phyloP scores from a whole-genome alignment of 306 rosid genomes.

The Begonia fuchsioides region DNA sequence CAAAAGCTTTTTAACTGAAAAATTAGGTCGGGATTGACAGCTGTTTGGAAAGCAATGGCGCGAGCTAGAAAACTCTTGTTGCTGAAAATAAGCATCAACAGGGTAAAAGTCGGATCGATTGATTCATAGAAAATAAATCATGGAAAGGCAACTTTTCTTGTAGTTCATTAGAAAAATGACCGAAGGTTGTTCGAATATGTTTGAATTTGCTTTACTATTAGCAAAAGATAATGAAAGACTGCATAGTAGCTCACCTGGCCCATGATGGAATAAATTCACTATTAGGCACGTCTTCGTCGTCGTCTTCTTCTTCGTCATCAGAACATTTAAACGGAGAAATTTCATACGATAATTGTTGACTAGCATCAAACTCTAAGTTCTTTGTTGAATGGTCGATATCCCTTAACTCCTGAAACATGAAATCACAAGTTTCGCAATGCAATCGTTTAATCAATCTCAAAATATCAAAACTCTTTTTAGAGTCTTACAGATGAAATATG shows the following conservation, averaged over 20 bases:
- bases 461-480: too few species aligned
- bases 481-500: too few species aligned
- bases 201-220: background rate
- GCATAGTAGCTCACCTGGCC: slow-evolving; percentile 55
- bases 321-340: slow-evolving; percentile 83
- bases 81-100: slow-evolving; percentile 28
- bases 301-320: slow-evolving; percentile 86
- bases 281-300: slow-evolving; percentile 27
- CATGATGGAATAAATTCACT: slow-evolving; percentile 63
- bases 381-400: slow-evolving; percentile 18
- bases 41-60: slow-evolving; percentile 37
- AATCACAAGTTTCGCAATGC: slow-evolving; percentile 1
- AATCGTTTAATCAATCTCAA: too few species aligned
- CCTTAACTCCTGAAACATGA: slow-evolving; percentile 24
- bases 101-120: slow-evolving; percentile 1
- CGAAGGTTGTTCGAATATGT: background rate
- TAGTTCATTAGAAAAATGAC: background rate
- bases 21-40: slow-evolving; percentile 29
- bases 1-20: slow-evolving; percentile 55
- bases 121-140: too few species aligned
- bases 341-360: slow-evolving; percentile 56
- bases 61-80: slow-evolving; percentile 43
- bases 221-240: background rate
- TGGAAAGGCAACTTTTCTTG: too few species aligned
- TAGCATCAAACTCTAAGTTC: slow-evolving; percentile 14